Evolutionary conservation across 2,329 filamentous ascomycete species (phyloP).

Genomic region (Botrytis fragariae): DNA sequence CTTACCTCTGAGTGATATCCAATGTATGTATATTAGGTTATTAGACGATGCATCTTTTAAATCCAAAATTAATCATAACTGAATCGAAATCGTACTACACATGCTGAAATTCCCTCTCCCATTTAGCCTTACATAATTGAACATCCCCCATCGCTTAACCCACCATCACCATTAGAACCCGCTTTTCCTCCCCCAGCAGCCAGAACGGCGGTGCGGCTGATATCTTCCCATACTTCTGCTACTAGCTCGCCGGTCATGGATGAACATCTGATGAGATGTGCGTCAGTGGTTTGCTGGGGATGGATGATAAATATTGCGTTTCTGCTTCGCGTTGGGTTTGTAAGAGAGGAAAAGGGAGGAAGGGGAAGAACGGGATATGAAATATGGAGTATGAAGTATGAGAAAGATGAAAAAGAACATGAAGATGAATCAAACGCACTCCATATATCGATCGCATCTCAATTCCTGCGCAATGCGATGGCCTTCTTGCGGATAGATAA

Average conservation of each 20-base stretch:
- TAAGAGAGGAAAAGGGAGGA: background rate
- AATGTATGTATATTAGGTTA: background rate
- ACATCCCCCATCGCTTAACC: slow-evolving; percentile 17
- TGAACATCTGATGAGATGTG: background rate
- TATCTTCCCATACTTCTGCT: slow-evolving; percentile 21
- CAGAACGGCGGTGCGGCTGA: slow-evolving; percentile 17
- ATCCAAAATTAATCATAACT: background rate
- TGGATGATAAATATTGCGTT: background rate
- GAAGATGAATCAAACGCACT: slow-evolving; percentile 43
- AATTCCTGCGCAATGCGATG: slow-evolving; percentile 56
- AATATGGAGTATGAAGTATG: background rate
- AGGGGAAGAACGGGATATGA: too few relatives aligned
- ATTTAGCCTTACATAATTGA: slow-evolving; percentile 6
- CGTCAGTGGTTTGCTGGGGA: background rate
- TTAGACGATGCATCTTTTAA: background rate
- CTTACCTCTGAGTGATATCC: background rate
- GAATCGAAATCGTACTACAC: background rate
- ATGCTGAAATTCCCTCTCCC: background rate
- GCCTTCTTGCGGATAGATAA: slow-evolving; percentile 60
- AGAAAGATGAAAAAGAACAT: too few relatives aligned
- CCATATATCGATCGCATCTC: slow-evolving; percentile 61
- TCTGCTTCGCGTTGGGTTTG: background rate
- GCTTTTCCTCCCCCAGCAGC: slow-evolving; percentile 15
- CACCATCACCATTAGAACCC: background rate
- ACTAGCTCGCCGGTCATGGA: slow-evolving; percentile 16